Percentiles rank a stretch among this genome's conserved stretches.
Evolutionary conservation across 371 early-diverging fungal genomes (phyloP).

Genomic region (Apophysomyces elegans): DNA sequence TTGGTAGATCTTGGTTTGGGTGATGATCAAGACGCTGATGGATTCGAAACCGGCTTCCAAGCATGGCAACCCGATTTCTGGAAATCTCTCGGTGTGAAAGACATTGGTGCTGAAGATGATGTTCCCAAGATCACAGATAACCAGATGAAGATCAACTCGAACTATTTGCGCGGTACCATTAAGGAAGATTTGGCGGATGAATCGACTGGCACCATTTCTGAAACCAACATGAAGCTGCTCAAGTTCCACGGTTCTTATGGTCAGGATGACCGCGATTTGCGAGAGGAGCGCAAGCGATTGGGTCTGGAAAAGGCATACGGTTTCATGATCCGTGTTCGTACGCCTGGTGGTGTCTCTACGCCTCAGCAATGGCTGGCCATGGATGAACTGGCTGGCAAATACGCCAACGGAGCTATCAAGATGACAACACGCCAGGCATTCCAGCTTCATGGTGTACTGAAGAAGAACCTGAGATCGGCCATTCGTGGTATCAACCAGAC

Average conservation of each 20-base stretch:
- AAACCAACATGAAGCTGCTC: slow-evolving; percentile 88
- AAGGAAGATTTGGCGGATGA: slow-evolving; percentile 80
- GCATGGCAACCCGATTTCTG: slow-evolving; percentile 84
- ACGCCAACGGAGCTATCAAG: slow-evolving; percentile 89
- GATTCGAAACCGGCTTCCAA: slow-evolving; percentile 81
- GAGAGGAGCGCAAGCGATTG: slow-evolving; percentile 82
- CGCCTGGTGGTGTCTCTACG: slow-evolving; percentile 89
- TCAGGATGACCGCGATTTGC: slow-evolving; percentile 94
- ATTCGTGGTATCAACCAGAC: slow-evolving; percentile 89
- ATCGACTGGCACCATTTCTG: slow-evolving; percentile 85
- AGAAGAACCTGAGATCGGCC: slow-evolving; percentile 82
- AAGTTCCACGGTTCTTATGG: slow-evolving; percentile 97
- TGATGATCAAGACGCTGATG: slow-evolving; percentile 94
- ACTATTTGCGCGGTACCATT: slow-evolving; percentile 92
- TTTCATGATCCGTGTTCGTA: slow-evolving; percentile 95
- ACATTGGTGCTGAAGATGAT: slow-evolving; percentile 69
- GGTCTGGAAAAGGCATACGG: slow-evolving; percentile 90
- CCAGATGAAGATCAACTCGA: slow-evolving; percentile 87
- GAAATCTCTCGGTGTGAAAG: slow-evolving; percentile 77
- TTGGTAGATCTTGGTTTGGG: slow-evolving; percentile 75
- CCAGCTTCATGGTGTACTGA: slow-evolving; percentile 95
- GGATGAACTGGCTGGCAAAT: slow-evolving; percentile 81
- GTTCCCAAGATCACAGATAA: slow-evolving; percentile 81
- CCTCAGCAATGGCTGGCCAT: slow-evolving; percentile 91
- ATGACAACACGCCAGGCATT: slow-evolving; percentile 94